Conservation (phyloP, 108 stramenopile species). For the Cyclotella choctawhatcheeana region DNA sequence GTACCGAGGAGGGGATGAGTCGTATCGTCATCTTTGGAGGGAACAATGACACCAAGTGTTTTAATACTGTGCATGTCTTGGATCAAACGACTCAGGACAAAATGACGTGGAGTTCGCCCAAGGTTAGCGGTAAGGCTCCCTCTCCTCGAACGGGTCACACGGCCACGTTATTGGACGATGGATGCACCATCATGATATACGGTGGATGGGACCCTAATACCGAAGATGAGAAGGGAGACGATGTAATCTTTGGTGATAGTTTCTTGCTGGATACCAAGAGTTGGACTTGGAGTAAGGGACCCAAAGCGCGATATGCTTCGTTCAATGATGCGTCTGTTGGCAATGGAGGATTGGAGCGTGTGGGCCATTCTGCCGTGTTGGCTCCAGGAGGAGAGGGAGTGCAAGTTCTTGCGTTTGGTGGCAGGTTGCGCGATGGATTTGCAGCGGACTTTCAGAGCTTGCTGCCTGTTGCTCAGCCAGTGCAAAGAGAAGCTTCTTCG, state of each 20-base stretch:
- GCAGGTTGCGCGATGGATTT: constrained; percentile 72
- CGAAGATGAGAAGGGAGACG: constrained; percentile 64
- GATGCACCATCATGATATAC: constrained; percentile 78
- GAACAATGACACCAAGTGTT: constrained; percentile 70
- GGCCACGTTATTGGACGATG: constrained; percentile 74
- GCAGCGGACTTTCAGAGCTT: constrained; percentile 70
- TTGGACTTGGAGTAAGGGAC: constrained; percentile 78
- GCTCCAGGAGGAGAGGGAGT: constrained; percentile 52
- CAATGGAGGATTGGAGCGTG: constrained; percentile 62
- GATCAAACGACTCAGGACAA: constrained; percentile 47
- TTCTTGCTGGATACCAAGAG: constrained; percentile 74
- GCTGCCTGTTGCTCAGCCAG: not conserved
- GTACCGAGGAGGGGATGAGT: constrained; percentile 23
- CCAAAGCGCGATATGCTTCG: constrained; percentile 44
- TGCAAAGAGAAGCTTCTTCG: not conserved
- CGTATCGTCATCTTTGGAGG: constrained; percentile 85
- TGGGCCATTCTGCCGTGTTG: constrained; percentile 70
- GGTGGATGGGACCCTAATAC: constrained; percentile 91
- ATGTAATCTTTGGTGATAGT: constrained; percentile 73
- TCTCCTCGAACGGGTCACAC: constrained; percentile 78
- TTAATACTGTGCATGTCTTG: constrained; percentile 78
- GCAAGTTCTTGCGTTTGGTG: constrained; percentile 74
- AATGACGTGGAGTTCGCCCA: constrained; percentile 78
- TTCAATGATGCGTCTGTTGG: constrained; percentile 27
- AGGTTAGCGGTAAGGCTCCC: constrained; percentile 63